Conservation (phyloP, 495 filamentous ascomycete genomes). For the Bacidia gigantensis region DNA sequence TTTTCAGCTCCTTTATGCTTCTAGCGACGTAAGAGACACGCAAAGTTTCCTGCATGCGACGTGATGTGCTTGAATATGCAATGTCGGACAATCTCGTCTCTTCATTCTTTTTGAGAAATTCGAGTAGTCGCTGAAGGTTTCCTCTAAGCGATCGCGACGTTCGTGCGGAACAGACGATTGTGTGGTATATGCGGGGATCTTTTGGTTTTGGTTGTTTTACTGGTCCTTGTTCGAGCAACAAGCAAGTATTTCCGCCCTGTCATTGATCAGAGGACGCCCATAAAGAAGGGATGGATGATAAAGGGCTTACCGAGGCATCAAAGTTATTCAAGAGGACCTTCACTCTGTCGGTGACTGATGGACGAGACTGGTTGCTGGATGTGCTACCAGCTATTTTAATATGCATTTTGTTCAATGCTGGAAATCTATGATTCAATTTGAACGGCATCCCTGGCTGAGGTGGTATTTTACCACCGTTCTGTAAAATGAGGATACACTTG, state of each 20-base stretch:
- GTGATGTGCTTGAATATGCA: conserved; percentile 59
- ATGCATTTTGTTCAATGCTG: conserved; percentile 19
- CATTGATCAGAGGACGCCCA: not conserved
- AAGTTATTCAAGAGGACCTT: conserved; percentile 27
- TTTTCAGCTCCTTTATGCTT: conserved; percentile 7
- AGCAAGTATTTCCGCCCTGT: conserved; percentile 24
- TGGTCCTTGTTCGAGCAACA: conserved; percentile 24
- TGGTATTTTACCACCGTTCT: conserved; percentile 22
- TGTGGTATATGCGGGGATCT: conserved; percentile 13
- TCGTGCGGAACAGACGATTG: conserved; percentile 23
- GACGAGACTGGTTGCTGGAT: conserved; percentile 9
- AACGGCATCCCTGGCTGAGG: conserved; percentile 32
- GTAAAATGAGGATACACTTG: conserved; percentile 26
- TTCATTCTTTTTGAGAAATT: conserved; percentile 40
- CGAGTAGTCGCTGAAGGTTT: conserved; percentile 19
- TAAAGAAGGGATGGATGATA: not conserved
- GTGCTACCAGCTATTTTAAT: conserved; percentile 23
- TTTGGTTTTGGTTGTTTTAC: not conserved
- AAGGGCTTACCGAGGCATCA: conserved; percentile 17
- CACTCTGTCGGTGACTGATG: conserved; percentile 9
- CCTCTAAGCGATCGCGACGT: conserved; percentile 20
- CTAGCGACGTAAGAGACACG: conserved; percentile 25
- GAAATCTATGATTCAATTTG: conserved; percentile 25
- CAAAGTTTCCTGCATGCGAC: conserved; percentile 51
- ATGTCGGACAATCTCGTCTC: conserved; percentile 36